Conservation (phyloP, 2,329 filamentous ascomycete genomes). For the Blastomyces emzantsi region DNA sequence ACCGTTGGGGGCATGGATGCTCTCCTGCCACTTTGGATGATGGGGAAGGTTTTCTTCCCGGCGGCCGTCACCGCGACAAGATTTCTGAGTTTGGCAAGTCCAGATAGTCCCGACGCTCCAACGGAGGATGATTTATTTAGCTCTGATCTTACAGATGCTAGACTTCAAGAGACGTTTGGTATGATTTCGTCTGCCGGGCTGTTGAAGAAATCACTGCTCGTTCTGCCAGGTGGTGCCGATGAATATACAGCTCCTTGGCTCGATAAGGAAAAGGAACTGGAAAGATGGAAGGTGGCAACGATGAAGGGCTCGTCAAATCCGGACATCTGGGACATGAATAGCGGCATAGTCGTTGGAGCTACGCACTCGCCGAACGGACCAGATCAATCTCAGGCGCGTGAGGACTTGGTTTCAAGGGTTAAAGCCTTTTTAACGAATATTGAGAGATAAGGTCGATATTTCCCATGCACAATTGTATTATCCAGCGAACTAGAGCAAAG, state of each 20-base stretch:
- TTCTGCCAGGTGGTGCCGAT: conserved; percentile 40
- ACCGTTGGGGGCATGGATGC: conserved; percentile 21
- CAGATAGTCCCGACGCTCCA: conserved; percentile 44
- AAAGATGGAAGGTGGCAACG: conserved; percentile 36
- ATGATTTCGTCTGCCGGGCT: conserved; percentile 32
- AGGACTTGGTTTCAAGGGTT: conserved; percentile 29
- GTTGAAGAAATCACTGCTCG: conserved; percentile 33
- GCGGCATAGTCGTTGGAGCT: conserved; percentile 41
- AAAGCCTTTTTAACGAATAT: conserved; percentile 27
- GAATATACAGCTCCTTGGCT: conserved; percentile 38
- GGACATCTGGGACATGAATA: conserved; percentile 41
- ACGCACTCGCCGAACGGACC: conserved; percentile 43
- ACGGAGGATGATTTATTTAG: conserved; percentile 85
- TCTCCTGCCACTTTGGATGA: conserved; percentile 29
- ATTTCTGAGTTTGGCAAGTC: conserved; percentile 49
- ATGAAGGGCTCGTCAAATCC: conserved; percentile 26
- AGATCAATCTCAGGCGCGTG: conserved; percentile 36
- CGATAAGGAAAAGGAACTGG: conserved; percentile 37
- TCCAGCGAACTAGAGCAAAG: background rate
- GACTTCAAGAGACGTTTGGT: conserved; percentile 57
- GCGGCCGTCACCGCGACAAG: conserved; percentile 47
- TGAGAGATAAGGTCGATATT: conserved; percentile 11
- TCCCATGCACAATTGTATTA: background rate
- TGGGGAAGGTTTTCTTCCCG: conserved; percentile 25
- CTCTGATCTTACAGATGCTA: conserved; percentile 57